Evolutionary conservation across 257 asterid genomes (phyloP).

Genomic region (Penstemon eatonii): DNA sequence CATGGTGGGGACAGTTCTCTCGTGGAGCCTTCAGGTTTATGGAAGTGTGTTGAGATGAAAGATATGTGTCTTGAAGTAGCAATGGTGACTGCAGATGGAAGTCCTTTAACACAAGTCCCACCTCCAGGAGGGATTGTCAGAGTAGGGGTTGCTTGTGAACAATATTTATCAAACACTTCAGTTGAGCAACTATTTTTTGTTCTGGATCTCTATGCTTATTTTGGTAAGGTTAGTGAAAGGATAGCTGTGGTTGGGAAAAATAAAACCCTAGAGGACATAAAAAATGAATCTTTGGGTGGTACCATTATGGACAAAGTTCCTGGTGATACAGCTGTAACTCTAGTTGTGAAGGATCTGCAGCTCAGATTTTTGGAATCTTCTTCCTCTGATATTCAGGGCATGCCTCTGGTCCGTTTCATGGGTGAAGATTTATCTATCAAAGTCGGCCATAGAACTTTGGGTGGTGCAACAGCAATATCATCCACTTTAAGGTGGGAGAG

Average conservation of each 20-base stretch:
- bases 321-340: constrained; percentile 78
- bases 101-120: constrained; percentile 74
- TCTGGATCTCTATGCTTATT: constrained; percentile 74
- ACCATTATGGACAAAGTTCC: constrained; percentile 64
- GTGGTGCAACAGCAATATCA: constrained; percentile 92
- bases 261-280: constrained; percentile 39
- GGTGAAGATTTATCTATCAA: constrained; percentile 71
- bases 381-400: constrained; percentile 46
- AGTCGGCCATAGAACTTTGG: constrained; percentile 82
- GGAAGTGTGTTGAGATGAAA: constrained; percentile 88
- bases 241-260: constrained; percentile 59
- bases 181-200: constrained; percentile 90
- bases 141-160: constrained; percentile 86
- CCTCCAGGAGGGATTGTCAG: constrained; percentile 96
- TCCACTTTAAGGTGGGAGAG: constrained; percentile 83
- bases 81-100: constrained; percentile 98
- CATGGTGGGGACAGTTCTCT: constrained; percentile 36
- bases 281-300: constrained; percentile 51
- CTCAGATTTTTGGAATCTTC: constrained; percentile 80
- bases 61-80: constrained; percentile 77
- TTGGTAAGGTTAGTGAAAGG: constrained; percentile 76
- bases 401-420: constrained; percentile 72
- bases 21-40: constrained; percentile 45
- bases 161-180: constrained; percentile 76
- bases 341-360: constrained; percentile 66